Evolutionary conservation across 1,139 yeast species (phyloP).

Genomic region (Keqinozyma sinolaborantium): DNA sequence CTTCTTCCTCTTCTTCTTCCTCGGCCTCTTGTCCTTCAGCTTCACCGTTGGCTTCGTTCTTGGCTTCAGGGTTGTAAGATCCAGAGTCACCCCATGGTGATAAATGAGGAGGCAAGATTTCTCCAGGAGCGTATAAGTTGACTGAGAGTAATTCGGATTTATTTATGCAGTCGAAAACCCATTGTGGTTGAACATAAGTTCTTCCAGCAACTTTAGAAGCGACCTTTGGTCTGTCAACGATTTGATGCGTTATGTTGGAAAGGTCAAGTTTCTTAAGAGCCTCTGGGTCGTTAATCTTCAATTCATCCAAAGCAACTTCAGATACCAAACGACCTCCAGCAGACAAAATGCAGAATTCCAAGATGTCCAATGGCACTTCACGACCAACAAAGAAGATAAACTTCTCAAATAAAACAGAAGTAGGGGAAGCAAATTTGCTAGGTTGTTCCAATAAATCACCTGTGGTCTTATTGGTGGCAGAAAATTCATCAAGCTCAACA

Average conservation of each 20-base stretch:
- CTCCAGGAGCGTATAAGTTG: conserved; percentile 87
- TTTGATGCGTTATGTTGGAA: conserved; percentile 81
- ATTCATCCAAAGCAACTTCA: conserved; percentile 84
- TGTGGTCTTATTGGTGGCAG: conserved; percentile 54
- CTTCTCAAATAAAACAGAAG: conserved; percentile 63
- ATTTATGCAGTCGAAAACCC: conserved; percentile 93
- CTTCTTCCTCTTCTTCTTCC: conserved; percentile 50
- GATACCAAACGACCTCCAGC: conserved; percentile 86
- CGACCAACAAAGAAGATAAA: conserved; percentile 88
- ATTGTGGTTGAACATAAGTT: conserved; percentile 95
- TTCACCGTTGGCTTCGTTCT: conserved; percentile 20
- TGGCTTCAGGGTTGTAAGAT: conserved; percentile 79
- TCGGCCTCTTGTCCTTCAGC: conserved; percentile 42
- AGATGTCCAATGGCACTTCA: conserved; percentile 89
- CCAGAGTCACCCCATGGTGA: conserved; percentile 99
- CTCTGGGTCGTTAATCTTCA: conserved; percentile 40
- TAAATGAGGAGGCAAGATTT: conserved; percentile 90
- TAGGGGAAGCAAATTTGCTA: conserved; percentile 53
- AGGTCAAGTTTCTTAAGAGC: conserved; percentile 52
- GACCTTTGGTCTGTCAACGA: conserved; percentile 86
- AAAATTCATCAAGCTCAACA: conserved; percentile 65
- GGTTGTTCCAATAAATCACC: conserved; percentile 87
- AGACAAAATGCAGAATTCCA: conserved; percentile 83
- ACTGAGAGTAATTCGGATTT: conserved; percentile 73
- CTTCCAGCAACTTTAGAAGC: conserved; percentile 80